Base-by-base conservation (phyloP, 2,329 filamentous ascomycete species). In the Pestalotiopsis sp. region DNA sequence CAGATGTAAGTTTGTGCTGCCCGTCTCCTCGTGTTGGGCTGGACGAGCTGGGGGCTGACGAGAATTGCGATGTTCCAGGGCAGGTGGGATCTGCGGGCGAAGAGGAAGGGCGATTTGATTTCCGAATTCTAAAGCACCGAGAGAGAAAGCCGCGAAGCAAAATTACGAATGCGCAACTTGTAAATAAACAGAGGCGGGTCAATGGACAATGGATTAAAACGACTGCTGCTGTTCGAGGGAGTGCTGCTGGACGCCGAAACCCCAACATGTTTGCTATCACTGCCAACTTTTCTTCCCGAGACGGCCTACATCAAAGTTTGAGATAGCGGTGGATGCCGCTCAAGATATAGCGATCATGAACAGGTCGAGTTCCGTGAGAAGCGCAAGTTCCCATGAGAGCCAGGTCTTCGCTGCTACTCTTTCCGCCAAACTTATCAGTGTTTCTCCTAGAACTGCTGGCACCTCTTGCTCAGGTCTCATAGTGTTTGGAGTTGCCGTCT, bases 21-120 rank as follows among this genome's bases (percentile, higher is more conserved):
- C 25, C 25, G 57, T 52, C 9, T 11, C 4, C 3, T 14, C 11
- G 27, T 5, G 39, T 49, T 36, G 38, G n/a, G 41, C 23, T 36
- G 31, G 12, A 4, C 41, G 39, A 56, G 23, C 27, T 5, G 20
- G 14, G 60, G 12, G 38, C 60, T 63, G 4, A 63, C 36, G 20
- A 17, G 20, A 39, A 11, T 41, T 23, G 9, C 14, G n/a, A 36
- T 5, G 2, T 69, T 31, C 60, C 75, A 98, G 95, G 96, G 95
- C 77, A 94, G 95, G 78, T 97, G 85, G 80, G 88, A 97, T 63
- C 80, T 98, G 75, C 89, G 94, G 75, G 95, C 91, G 69, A 98
- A 98, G 91, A 88, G 93, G 80, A 92, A 89, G 82, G 95, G 94
- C 67, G 95, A 98, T 78, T 86, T 91, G n/a, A 87, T 97, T 76